Evolutionary conservation across 2,329 filamentous ascomycete genomes (phyloP), one percentile per base, ranked within the genome.

Genomic region (Penicillium carneum): DNA sequence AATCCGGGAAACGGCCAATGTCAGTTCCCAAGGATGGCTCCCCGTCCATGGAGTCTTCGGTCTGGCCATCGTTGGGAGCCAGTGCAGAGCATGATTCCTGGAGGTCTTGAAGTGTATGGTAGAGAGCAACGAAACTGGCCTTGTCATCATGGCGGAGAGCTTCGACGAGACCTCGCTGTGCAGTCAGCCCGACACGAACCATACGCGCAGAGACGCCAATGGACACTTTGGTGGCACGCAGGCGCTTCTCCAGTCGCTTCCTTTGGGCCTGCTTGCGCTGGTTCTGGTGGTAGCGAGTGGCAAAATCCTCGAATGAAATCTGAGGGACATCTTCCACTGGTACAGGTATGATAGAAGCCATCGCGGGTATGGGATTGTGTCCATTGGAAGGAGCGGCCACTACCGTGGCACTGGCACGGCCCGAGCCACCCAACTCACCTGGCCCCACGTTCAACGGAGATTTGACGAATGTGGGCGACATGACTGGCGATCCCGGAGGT

Each of bases 121-220:
- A 80, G 20, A 81, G 75, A 51, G 74, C 71, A 57, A 79, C 75
- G 61, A 82, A 82, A 62, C 72, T 78, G 63, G 72, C 67, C 63
- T 81, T 80, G 70, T 82, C 80, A 61, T 78, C 77, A 68, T 80
- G 74, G 63, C 76, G 80, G 56, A 81, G 74, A 49, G 76, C 76
- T 65, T 82, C 79, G 38, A 82, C 79, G 26, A 82, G 70, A 39
- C 80, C 80, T 51, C 77, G 77, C 63, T 81, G 79, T 29, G 78
- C 72, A 54, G 76, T 76, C 34, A 74, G 72, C 29, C 77, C 75
- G 59, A 80, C 72, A 47, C 80, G 78, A 57, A 78, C 67, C 60
- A 82, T 70, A 36, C 80, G 77, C 50, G 77, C 71, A 42, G 78
- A 80, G 36, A 81, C 67, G 41, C 77, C 78, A 54, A 82, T 76